Percentiles rank a stretch among this genome's conserved stretches.
Conservation (phyloP, 495 filamentous ascomycete species). For the Penicillium arizonense region DNA sequence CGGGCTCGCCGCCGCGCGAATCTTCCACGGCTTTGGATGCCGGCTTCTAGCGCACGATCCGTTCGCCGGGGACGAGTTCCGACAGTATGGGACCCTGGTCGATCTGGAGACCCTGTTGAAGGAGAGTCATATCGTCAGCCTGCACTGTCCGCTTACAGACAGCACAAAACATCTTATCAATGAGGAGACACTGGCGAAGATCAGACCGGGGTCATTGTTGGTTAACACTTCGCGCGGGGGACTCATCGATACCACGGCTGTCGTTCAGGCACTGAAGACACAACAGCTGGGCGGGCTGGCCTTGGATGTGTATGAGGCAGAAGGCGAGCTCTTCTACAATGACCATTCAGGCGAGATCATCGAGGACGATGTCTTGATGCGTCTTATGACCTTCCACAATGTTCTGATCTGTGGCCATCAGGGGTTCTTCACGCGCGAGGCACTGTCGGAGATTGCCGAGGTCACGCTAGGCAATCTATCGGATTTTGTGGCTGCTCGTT, state of each 20-base stretch:
- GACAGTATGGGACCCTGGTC: constrained; percentile 51
- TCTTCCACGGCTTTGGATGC: constrained; percentile 62
- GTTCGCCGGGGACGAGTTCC: constrained; percentile 44
- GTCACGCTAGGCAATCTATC: constrained; percentile 56
- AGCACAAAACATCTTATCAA: constrained; percentile 62
- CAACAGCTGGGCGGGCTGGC: constrained; percentile 67
- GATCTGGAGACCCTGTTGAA: constrained; percentile 53
- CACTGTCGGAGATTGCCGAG: constrained; percentile 62
- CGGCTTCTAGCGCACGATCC: constrained; percentile 58
- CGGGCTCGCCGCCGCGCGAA: constrained; percentile 36
- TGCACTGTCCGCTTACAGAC: constrained; percentile 65
- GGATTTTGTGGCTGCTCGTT: constrained; percentile 22
- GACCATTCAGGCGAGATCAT: constrained; percentile 68
- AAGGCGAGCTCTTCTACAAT: constrained; percentile 62
- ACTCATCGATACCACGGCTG: constrained; percentile 56
- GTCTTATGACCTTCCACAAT: constrained; percentile 70
- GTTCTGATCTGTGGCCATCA: constrained; percentile 68
- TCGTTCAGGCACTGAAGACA: constrained; percentile 60
- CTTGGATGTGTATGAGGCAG: constrained; percentile 84
- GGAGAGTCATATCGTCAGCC: constrained; percentile 56
- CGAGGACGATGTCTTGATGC: constrained; percentile 64
- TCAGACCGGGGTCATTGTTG: constrained; percentile 60
- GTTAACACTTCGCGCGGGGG: constrained; percentile 68
- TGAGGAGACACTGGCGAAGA: constrained; percentile 44
- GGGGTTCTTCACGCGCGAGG: constrained; percentile 69